Evolutionary conservation across 2,329 filamentous ascomycete species (phyloP).

Genomic region (Pleoardoris graminearum): DNA sequence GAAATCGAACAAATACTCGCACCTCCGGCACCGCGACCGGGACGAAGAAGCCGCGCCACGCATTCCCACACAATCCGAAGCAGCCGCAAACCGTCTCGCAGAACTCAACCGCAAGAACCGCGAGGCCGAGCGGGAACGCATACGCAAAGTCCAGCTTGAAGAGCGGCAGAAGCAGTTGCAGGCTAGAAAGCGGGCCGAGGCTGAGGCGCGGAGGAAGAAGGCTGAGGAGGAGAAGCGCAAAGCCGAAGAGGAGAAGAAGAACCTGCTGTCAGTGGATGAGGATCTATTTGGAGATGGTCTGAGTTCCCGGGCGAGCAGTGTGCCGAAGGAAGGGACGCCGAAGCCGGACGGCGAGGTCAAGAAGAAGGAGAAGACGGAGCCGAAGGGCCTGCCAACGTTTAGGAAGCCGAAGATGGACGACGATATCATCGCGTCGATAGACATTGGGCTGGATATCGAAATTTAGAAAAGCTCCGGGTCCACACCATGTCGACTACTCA

Average conservation of each 20-base stretch:
- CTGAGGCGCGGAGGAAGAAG: constrained; percentile 54
- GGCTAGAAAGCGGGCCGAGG: constrained; percentile 46
- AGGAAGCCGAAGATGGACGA: constrained; percentile 81
- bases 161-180: constrained; percentile 58
- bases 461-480: constrained; percentile 64
- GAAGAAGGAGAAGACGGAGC: constrained; percentile 57
- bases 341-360: constrained; percentile 48
- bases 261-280: constrained; percentile 44
- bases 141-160: constrained; percentile 86
- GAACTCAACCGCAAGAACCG: constrained; percentile 84
- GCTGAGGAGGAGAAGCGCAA: constrained; percentile 59
- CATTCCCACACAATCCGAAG: constrained; percentile 58
- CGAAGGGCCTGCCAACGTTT: constrained; percentile 67
- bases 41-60: constrained; percentile 60
- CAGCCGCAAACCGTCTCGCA: constrained; percentile 80
- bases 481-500: too few relatives aligned
- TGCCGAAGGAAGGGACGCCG: constrained; percentile 43
- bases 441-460: constrained; percentile 90
- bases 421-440: constrained; percentile 86
- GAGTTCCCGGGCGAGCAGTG: constrained; percentile 22
- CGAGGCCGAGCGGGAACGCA: constrained; percentile 79
- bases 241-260: constrained; percentile 42
- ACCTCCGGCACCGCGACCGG: constrained; percentile 65
- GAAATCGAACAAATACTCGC: constrained; percentile 59
- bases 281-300: constrained; percentile 48